These are phyloP conservation scores for Lippia alba DNA, from an alignment of 305 asterid genomes.

Conservation along the genomic window DNA sequence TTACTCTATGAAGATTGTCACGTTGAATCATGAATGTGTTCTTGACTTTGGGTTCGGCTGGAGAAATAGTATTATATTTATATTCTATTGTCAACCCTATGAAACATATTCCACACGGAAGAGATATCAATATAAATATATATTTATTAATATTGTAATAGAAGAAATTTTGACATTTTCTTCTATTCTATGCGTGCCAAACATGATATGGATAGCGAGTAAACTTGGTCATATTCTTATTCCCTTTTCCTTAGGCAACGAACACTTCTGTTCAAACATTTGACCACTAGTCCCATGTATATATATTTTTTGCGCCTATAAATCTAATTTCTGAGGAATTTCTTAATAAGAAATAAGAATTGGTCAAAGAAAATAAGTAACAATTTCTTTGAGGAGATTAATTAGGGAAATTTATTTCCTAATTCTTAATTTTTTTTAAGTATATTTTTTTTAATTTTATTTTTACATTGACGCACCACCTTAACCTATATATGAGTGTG, in stretches of 20 bases:
- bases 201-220: not conserved
- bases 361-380: too few relatives aligned
- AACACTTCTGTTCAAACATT: not conserved
- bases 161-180: not conserved
- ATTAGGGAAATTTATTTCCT: too few relatives aligned
- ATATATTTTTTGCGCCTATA: too few relatives aligned
- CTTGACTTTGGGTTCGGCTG: not conserved
- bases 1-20: not conserved
- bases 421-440: too few relatives aligned
- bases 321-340: too few relatives aligned
- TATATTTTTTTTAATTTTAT: too few relatives aligned
- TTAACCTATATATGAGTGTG: too few relatives aligned
- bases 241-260: slow-evolving; percentile 9
- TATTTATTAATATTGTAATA: not conserved
- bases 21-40: not conserved
- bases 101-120: slow-evolving; percentile 33
- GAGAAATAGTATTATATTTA: not conserved
- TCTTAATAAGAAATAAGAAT: too few relatives aligned
- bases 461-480: too few relatives aligned
- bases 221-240: not conserved
- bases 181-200: slow-evolving; percentile 9
- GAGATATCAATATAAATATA: not conserved
- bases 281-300: not conserved
- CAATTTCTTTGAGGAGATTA: too few relatives aligned
- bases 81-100: slow-evolving; percentile 22